Evolutionary conservation across 2,329 filamentous ascomycete species (phyloP), one percentile per base, ranked within the genome.

Genomic region (Pseudogymnoascus sp.): DNA sequence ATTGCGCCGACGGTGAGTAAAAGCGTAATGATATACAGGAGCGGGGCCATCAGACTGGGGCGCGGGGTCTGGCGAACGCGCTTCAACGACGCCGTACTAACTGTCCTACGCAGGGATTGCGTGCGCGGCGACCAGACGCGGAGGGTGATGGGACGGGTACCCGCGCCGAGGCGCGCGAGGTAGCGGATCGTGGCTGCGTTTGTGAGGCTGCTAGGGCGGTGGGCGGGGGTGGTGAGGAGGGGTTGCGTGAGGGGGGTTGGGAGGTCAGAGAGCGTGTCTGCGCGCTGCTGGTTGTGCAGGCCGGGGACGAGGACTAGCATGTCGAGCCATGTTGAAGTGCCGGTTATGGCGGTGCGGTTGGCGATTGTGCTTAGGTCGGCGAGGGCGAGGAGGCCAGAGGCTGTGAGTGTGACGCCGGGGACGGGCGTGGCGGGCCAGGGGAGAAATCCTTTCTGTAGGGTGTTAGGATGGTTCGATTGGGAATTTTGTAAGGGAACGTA

Each of bases 241-340:
- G 25, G 59, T 23, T 62, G 35, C 4, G 53, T 25, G 2, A 75
- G 72, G 56, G 78, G 78, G 16, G 77, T 71, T 60, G 78, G 77
- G 61, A 76, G 76, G 64, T 70, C 78, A 64, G 71, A 77, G 73
- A 76, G 78, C 4, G 76, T 71, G 11, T 82, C 77, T 8, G 82
- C 83, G 3, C 79, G 77, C 67, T 86, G 82, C 67, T 87, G 83
- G 66, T 81, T 81, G 71, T 87, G 85, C 60, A 87, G 69, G 0
- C 85, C 84, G 0, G 84, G 84, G 1, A 81, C 83, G 2, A 87
- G 76, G 11, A 86, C 75, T 10, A 87, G 75, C 6, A 75, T 75
- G 70, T 87, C 84, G 0, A 84, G 73, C 75, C 81, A 82, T 1
- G 78, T 80, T 1, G 82, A 80, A 2, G 81, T 82, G 25, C 84